phyloP scores from a whole-genome alignment of 2,329 filamentous ascomycete species.

The Pseudogymnoascus sp. region DNA sequence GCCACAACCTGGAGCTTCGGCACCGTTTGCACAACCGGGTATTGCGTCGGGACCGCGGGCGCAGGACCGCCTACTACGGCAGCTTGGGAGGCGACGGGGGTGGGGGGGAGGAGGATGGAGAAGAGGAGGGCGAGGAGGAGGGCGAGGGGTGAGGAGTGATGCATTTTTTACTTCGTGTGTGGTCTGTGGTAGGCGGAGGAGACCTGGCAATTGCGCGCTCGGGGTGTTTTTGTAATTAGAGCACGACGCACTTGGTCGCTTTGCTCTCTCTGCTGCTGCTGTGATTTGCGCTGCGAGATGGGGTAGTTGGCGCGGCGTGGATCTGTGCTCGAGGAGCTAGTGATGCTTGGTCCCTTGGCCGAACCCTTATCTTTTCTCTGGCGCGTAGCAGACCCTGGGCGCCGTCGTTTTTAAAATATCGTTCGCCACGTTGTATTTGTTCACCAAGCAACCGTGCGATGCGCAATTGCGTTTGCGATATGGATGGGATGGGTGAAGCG shows the following conservation, averaged over 20 bases:
- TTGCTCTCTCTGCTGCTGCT: background rate
- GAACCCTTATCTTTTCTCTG: background rate
- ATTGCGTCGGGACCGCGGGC: background rate
- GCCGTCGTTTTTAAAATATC: background rate
- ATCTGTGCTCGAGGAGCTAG: background rate
- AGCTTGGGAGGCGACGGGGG: background rate
- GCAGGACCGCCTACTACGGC: background rate
- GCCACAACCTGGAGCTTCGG: background rate
- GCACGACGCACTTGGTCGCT: background rate
- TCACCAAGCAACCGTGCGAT: background rate
- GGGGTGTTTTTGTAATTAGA: background rate
- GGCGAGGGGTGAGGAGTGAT: background rate
- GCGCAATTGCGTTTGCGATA: background rate
- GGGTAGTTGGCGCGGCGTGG: background rate
- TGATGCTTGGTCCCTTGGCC: background rate
- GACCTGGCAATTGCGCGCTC: background rate
- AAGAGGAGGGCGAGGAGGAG: background rate
- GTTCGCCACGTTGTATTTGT: background rate
- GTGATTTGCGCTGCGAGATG: background rate
- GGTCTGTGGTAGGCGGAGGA: background rate
- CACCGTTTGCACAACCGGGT: background rate
- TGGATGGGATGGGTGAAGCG: background rate
- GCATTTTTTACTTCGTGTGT: background rate
- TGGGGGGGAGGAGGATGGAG: background rate
- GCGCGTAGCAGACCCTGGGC: background rate